Evolutionary conservation across 345 rosid species (phyloP), one percentile per base, ranked within the genome.

Genomic region (Arabis alpina): DNA sequence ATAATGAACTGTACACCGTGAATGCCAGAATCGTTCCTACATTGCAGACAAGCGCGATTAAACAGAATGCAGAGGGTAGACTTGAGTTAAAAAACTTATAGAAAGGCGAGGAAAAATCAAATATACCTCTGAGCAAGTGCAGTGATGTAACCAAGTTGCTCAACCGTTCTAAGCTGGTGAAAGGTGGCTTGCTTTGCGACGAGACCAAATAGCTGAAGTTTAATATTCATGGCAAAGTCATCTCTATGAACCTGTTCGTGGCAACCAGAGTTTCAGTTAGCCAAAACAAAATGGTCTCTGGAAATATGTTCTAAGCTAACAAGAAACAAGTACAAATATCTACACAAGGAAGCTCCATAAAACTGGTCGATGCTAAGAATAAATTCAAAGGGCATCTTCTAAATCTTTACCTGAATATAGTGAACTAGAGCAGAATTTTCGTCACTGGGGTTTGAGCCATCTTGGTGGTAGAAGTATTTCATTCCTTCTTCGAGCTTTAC

Each of bases 81-180:
- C 7, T 8, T 8, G 10, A 36, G 39, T 36, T 7, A 7, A 5
- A 7, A 6, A 34, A 34, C 8, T 2, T 7, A 37, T 15, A 40
- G 43, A 68, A 48, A 6, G 30, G 9, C n/a, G 49, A 64, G 45
- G 15, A 41, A 61, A 12, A 2, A 49, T 44, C 39, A n/a, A 48
- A 13, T 44, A 24, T 65, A 93, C 98, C 98, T 91, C 75, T 76
- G 87, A 73, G 72, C 62, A 36, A 93, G 94, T 24, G 63, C 84
- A 23, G 96, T 87, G 55, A 91, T 86, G 76, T 93, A 93, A 44
- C 98, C 97, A 71, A 93, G 97, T 74, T 91, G 97, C 82, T 93
- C 96, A 8, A 93, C 90, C 10, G 96, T 82, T 81, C 98, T 83
- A 79, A 93, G 98, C 85, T 93, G 98, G 82, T 93, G 96, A 83